Conservation (phyloP, 1,284 basidiomycete species). For the Cryptococcus sp. region DNA sequence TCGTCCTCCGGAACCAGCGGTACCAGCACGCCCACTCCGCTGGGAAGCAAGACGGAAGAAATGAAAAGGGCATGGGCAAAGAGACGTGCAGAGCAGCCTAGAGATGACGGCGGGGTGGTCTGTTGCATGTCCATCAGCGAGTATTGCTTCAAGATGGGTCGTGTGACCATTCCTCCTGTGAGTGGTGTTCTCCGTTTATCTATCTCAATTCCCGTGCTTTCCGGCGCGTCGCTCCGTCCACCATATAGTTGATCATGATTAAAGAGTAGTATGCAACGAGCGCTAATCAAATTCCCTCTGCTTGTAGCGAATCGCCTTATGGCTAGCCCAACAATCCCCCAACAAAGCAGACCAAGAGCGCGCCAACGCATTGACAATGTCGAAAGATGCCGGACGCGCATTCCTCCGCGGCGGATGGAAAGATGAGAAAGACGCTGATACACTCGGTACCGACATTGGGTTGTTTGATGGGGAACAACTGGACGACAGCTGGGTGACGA, state of each 20-base stretch:
- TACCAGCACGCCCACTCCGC: constrained; percentile 11
- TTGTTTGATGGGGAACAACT: constrained; percentile 14
- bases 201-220: not conserved
- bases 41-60: constrained; percentile 15
- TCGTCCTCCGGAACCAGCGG: constrained; percentile 9
- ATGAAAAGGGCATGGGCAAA: constrained; percentile 23
- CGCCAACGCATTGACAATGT: constrained; percentile 29
- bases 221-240: not conserved
- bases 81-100: constrained; percentile 19
- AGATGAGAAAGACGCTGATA: constrained; percentile 33
- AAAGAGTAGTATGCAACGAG: not conserved
- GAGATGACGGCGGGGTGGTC: constrained; percentile 56
- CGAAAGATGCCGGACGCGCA: constrained; percentile 35
- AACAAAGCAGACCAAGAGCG: constrained; percentile 21
- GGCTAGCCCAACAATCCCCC: constrained; percentile 27
- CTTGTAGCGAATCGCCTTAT: constrained; percentile 35
- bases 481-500: constrained; percentile 31
- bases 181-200: not conserved
- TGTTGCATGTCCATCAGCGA: constrained; percentile 70
- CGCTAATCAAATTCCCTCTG: not conserved
- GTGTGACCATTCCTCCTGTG: constrained; percentile 71
- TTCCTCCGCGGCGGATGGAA: constrained; percentile 47
- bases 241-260: too few species aligned
- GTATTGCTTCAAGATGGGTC: constrained; percentile 70
- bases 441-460: constrained; percentile 33